phyloP scores from a whole-genome alignment of 2,329 filamentous ascomycete species.

The Ceratocystis lukuohia region DNA sequence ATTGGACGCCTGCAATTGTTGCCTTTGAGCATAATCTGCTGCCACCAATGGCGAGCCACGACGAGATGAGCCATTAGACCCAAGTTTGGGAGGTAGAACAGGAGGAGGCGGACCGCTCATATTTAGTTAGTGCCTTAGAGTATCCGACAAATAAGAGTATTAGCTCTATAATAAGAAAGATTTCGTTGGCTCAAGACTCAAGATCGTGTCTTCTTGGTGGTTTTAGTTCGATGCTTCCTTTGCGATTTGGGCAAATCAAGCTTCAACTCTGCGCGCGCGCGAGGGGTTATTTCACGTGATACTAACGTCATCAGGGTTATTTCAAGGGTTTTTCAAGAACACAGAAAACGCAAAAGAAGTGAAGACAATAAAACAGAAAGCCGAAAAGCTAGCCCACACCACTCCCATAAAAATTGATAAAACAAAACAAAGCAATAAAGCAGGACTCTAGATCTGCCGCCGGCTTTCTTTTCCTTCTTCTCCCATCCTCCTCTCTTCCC shows the following conservation, averaged over 20 bases:
- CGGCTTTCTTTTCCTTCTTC: not conserved
- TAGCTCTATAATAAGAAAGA: too few relatives aligned
- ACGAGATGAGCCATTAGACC: conserved; percentile 54
- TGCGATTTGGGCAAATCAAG: not conserved
- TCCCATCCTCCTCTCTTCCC: not conserved
- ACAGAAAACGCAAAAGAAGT: not conserved
- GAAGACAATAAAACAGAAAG: conserved; percentile 7
- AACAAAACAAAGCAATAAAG: conserved; percentile 5
- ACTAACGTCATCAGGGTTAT: conserved; percentile 12
- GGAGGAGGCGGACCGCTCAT: conserved; percentile 43
- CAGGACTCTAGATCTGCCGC: not conserved
- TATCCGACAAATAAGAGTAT: too few relatives aligned
- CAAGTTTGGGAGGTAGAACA: conserved; percentile 58
- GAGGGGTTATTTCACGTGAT: conserved; percentile 13
- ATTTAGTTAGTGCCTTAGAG: not conserved
- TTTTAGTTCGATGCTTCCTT: not conserved
- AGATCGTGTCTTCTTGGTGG: too few relatives aligned
- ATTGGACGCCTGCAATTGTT: not conserved
- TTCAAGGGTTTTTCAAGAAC: conserved; percentile 1
- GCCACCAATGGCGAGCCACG: conserved; percentile 45
- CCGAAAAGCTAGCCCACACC: not conserved
- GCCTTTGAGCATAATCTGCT: not conserved
- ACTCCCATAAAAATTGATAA: conserved; percentile 3
- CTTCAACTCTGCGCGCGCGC: not conserved
- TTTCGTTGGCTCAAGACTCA: too few relatives aligned